phyloP scores from a whole-genome alignment of 164 flowering plant species.

The Liriodendron chinense region DNA sequence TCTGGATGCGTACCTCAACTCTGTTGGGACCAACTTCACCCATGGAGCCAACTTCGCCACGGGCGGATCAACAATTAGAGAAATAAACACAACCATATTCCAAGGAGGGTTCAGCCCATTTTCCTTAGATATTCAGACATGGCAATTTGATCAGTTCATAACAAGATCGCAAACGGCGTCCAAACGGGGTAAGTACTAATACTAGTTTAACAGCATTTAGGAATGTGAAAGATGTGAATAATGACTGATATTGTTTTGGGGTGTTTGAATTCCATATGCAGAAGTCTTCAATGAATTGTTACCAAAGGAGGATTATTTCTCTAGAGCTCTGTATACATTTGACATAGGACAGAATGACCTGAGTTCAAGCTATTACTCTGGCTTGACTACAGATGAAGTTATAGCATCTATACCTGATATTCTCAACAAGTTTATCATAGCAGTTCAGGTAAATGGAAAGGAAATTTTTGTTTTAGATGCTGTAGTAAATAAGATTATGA shows the following conservation, averaged over 20 bases:
- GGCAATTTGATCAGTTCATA: slow-evolving; percentile 39
- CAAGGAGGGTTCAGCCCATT: slow-evolving; percentile 54
- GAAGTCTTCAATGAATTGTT: slow-evolving; percentile 28
- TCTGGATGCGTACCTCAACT: slow-evolving; percentile 45
- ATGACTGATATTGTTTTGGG: neutral
- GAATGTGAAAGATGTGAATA: neutral
- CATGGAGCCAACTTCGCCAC: slow-evolving; percentile 59
- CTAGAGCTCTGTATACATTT: slow-evolving; percentile 41
- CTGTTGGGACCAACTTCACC: slow-evolving; percentile 55
- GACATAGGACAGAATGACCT: slow-evolving; percentile 58
- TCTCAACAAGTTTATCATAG: slow-evolving; percentile 29
- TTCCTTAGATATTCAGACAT: slow-evolving; percentile 44
- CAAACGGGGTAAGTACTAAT: neutral
- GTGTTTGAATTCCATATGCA: too few relatives aligned
- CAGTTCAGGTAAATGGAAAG: slow-evolving; percentile 33
- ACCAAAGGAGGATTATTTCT: slow-evolving; percentile 36
- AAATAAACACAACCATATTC: slow-evolving; percentile 34
- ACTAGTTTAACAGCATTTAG: neutral
- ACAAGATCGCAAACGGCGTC: slow-evolving; percentile 19
- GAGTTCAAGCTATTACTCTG: slow-evolving; percentile 32
- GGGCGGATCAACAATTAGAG: slow-evolving; percentile 38
- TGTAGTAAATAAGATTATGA: neutral
- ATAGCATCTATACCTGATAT: slow-evolving; percentile 40
- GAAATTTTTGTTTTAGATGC: neutral
- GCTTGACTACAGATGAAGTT: slow-evolving; percentile 36